phyloP scores from a whole-genome alignment of 306 rosid species.

The Vachellia collinsii region DNA sequence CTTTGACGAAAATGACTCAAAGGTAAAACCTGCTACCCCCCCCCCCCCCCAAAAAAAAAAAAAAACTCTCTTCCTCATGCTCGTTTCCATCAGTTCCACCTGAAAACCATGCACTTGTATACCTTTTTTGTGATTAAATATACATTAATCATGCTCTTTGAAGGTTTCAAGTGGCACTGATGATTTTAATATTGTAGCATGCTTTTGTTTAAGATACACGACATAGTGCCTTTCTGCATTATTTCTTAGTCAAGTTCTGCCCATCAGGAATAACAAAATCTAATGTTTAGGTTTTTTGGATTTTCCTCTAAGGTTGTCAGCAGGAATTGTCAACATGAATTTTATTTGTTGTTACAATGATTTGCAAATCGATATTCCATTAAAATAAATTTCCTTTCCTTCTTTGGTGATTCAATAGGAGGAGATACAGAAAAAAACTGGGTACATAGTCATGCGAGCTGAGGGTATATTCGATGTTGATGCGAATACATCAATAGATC shows the following conservation, averaged over 20 bases:
- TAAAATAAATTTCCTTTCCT: slow-evolving; percentile 7
- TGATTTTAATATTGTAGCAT: slow-evolving; percentile 1
- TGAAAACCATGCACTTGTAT: neutral
- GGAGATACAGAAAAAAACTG: slow-evolving; percentile 99
- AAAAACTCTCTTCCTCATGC: neutral
- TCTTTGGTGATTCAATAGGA: slow-evolving; percentile 61
- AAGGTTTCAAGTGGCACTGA: neutral
- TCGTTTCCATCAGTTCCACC: slow-evolving; percentile 1
- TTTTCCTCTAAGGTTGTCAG: neutral
- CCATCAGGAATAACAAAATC: neutral
- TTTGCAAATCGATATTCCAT: slow-evolving; percentile 24
- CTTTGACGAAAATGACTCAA: slow-evolving; percentile 96
- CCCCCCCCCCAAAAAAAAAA: neutral
- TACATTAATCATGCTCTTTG: neutral
- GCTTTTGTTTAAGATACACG: neutral
- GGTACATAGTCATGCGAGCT: slow-evolving; percentile 96
- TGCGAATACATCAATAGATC: slow-evolving; percentile 97
- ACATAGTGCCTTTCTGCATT: neutral
- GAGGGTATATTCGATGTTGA: slow-evolving; percentile 95
- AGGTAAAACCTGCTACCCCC: slow-evolving; percentile 69
- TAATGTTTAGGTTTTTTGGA: neutral
- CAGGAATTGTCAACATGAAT: slow-evolving; percentile 1
- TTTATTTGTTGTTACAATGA: slow-evolving; percentile 24
- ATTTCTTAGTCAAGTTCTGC: slow-evolving; percentile 24
- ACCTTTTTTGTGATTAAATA: neutral